These are phyloP conservation scores for Penicillium maclennaniae DNA, from an alignment of 495 filamentous ascomycete genomes.

Conservation along the genomic window DNA sequence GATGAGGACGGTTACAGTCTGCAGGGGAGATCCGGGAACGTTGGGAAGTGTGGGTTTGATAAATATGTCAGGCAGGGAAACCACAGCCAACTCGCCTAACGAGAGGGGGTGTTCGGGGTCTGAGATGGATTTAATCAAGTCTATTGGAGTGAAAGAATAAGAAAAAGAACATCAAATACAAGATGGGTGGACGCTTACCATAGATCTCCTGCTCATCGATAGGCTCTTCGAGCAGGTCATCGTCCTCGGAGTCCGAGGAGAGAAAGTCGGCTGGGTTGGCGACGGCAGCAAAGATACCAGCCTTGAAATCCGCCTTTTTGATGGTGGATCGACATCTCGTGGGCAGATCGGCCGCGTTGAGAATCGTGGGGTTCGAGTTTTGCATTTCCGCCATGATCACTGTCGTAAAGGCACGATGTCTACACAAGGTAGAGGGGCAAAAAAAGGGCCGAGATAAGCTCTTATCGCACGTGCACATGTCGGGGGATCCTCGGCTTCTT, in stretches of 20 bases:
- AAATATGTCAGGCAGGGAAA: constrained; percentile 86
- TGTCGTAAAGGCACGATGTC: neutral
- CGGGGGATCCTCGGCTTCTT: constrained; percentile 5
- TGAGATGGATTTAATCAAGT: constrained; percentile 88
- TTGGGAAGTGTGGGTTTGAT: constrained; percentile 61
- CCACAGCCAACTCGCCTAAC: constrained; percentile 85
- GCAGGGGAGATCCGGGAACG: constrained; percentile 40
- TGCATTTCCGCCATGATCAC: constrained; percentile 53
- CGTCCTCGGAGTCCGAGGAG: constrained; percentile 51
- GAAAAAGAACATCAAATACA: neutral
- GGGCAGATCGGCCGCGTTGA: constrained; percentile 88
- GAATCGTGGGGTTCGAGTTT: constrained; percentile 92
- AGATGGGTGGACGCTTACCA: constrained; percentile 50
- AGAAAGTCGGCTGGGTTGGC: constrained; percentile 30
- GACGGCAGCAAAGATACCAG: constrained; percentile 36
- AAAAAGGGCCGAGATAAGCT: neutral
- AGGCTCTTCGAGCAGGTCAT: constrained; percentile 65
- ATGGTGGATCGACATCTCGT: constrained; percentile 56
- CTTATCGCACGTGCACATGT: constrained; percentile 6
- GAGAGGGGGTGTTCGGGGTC: constrained; percentile 96
- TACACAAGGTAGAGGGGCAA: constrained; percentile 7
- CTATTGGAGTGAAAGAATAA: constrained; percentile 40
- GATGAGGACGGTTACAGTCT: constrained; percentile 57
- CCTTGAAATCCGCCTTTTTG: constrained; percentile 40
- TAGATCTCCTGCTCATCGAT: constrained; percentile 98